phyloP scores from a whole-genome alignment of 2,329 filamentous ascomycete species.

The Alternaria infectoria region DNA sequence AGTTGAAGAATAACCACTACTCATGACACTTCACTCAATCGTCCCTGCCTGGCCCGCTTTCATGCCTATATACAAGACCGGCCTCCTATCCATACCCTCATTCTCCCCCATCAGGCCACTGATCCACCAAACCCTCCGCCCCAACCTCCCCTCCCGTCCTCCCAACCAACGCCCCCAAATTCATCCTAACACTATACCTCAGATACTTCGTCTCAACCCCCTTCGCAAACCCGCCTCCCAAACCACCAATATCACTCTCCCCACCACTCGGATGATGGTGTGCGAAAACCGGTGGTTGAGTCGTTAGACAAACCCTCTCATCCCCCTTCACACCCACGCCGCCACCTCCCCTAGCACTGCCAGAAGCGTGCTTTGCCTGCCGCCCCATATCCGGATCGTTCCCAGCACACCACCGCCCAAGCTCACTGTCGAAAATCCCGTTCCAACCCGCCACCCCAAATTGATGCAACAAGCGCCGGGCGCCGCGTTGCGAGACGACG shows the following conservation, averaged over 20 bases:
- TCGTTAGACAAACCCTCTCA: conserved; percentile 35
- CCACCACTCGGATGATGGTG: conserved; percentile 40
- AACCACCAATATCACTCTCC: conserved; percentile 40
- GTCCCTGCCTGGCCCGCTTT: not conserved
- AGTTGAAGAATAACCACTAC: not conserved
- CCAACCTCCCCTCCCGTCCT: conserved; percentile 24
- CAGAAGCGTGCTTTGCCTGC: not conserved
- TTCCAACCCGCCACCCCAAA: conserved; percentile 40
- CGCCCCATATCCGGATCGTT: conserved; percentile 31
- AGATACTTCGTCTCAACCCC: conserved; percentile 42
- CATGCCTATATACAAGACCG: not conserved
- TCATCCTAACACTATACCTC: conserved; percentile 41
- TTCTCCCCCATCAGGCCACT: conserved; percentile 34
- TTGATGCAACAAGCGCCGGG: conserved; percentile 36
- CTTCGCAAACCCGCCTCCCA: conserved; percentile 40
- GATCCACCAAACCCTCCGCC: conserved; percentile 22
- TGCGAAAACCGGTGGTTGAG: conserved; percentile 38
- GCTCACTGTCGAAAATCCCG: conserved; percentile 36
- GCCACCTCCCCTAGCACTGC: not conserved
- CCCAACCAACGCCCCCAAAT: conserved; percentile 34
- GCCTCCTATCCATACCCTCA: not conserved
- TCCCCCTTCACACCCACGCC: not conserved
- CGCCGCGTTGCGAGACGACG: conserved; percentile 39
- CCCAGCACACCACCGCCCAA: conserved; percentile 39
- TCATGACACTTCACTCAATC: not conserved